A percentile compares a stretch with the other conserved stretches of the same genome.
phyloP scores from a whole-genome alignment of 2,329 filamentous ascomycete genomes.

The Cryphonectria carpinicola region DNA sequence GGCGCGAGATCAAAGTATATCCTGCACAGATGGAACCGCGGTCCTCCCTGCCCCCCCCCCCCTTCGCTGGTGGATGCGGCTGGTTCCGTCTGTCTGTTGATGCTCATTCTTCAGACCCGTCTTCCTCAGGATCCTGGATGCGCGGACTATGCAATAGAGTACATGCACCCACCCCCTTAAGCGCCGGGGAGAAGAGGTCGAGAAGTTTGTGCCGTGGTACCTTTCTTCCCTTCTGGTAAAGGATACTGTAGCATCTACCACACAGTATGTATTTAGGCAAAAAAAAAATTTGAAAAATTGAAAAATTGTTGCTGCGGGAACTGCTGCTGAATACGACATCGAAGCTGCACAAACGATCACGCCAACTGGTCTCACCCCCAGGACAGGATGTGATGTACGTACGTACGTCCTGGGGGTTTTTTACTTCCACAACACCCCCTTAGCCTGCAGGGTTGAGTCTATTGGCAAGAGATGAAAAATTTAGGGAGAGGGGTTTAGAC shows the following conservation, averaged over 20 bases:
- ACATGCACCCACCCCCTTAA: constrained; percentile 45
- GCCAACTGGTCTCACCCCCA: neutral
- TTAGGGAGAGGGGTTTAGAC: neutral
- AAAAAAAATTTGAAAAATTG: too few species aligned
- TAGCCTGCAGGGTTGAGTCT: neutral
- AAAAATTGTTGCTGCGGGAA: neutral
- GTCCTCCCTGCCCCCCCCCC: too few species aligned
- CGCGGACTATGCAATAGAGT: constrained; percentile 67
- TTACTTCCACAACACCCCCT: too few species aligned
- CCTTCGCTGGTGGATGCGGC: constrained; percentile 18
- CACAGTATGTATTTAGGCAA: neutral
- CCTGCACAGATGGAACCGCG: constrained; percentile 30
- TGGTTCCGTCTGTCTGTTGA: constrained; percentile 18
- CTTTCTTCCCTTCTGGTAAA: too few species aligned
- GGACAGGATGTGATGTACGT: neutral
- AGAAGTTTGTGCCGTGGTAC: too few species aligned
- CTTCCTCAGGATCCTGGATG: constrained; percentile 59
- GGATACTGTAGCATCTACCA: too few species aligned
- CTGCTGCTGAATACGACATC: neutral
- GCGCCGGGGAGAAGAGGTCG: too few species aligned
- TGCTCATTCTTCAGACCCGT: constrained; percentile 67
- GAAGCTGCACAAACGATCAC: neutral
- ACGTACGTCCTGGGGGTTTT: too few species aligned
- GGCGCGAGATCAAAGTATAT: constrained; percentile 59
- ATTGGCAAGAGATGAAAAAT: neutral